Base-by-base conservation (phyloP, 371 early-diverging fungal species). In the Actinomucor elegans region DNA sequence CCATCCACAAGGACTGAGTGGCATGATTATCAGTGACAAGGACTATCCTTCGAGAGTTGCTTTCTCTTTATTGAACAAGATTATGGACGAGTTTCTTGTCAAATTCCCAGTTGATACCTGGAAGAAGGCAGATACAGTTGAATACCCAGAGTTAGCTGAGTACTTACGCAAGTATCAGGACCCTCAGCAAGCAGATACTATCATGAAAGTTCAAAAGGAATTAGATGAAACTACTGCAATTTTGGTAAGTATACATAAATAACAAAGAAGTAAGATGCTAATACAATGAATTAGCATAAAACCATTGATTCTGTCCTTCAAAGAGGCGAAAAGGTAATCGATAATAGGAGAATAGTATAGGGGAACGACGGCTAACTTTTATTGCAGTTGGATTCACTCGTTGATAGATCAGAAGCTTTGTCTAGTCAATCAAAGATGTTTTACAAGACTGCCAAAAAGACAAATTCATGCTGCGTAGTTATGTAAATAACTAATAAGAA, bases 361-460 rank as follows among this genome's bases (percentile, higher is more conserved):
- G n/a, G n/a, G n/a, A n/a, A n/a, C n/a, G n/a, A n/a, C n/a, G n/a
- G n/a, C n/a, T n/a, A n/a, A n/a, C n/a, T n/a, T n/a, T n/a, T 31
- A 26, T 35, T 17, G 11, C 53, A 73, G 73, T 77, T 99, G 56
- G 98, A 98, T 57, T 89, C 90, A 57, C 81, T 99, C 32, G 96
- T 99, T 5, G 91, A 90, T 51, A 80, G 91, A 57, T 91, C 92
- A 14, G 96, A 97, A 59, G 81, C 87, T 10, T 80, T 99, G 37
- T 93, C 94, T 17, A 80, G 75, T 26, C 92, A 94, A 75, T 92
- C 96, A 31, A 98, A 98, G 69, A 89, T 91, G 84, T 96, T 99
- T 59, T 99, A 97, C 81, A 99, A 97, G 80, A 88, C 94, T 5
- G 99, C 99, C 20, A 96, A 96, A 77, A 95, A 94, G 79, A 95